Evolutionary conservation across 768 basidiomycete genomes (phyloP), one percentile per base, ranked within the genome.

Genomic region (Psilocybe cubensis): DNA sequence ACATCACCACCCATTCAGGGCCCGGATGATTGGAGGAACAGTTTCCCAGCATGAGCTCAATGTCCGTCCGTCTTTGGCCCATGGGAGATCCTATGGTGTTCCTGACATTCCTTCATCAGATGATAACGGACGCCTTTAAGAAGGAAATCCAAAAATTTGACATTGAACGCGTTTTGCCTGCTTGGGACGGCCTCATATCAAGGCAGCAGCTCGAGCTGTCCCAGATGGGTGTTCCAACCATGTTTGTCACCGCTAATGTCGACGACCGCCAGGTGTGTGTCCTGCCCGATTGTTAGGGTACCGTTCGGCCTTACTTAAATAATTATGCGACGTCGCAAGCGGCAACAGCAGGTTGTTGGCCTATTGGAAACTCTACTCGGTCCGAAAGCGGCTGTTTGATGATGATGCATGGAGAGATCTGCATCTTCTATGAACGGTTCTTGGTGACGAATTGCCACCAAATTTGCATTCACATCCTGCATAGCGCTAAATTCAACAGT

Each of bases 141-240:
- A 83, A 77, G 62, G 91, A 92, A 58, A 68, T 93, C 33, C 73
- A 69, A 35, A 82, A 78, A 59, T 92, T 92, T 66, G 92, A 93
- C 66, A 64, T 64, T n/a, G 85, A 91, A 49, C 79, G 87, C 33
- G 87, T 79, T 9, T 70, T 93, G 5, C 77, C 84, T 2, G 88
- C 89, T 8, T 94, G 91, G 90, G 91, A 91, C 65, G 83, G 81
- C 18, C 77, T 94, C n/a, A 70, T 87, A 18, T 73, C 82, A 48
- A 84, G 82, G 63, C 92, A 94, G 68, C 92, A 94, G 70, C 66
- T 74, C 0, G 73, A 81, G 14, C 75, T 94, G 46, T 83, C 85
- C 61, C 68, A 76, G 27, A 73, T 87, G 43, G 75, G 79, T 38
- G 82, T 94, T 12, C 92, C 92, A 14, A 78, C 83, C 2, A 92